Percentiles rank a stretch among this genome's conserved stretches.
Conservation (phyloP, 2,329 filamentous ascomycete genomes). For the Colletotrichum sp. region DNA sequence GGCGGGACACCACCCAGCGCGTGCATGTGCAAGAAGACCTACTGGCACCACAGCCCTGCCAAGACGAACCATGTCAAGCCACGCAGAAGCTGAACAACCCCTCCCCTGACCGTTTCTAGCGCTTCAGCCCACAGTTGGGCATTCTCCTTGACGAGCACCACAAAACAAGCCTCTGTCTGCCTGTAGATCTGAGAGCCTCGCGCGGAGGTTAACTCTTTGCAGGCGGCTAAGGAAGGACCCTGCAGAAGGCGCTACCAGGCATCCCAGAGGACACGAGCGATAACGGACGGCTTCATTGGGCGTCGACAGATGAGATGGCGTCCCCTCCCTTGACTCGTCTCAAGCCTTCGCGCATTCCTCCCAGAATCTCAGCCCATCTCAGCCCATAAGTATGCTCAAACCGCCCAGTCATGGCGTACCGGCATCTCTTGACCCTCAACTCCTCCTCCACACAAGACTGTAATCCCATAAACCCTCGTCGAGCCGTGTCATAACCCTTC, state of each 20-base stretch:
- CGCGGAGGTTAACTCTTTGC: neutral
- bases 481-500: neutral
- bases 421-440: neutral
- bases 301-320: neutral
- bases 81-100: conserved; percentile 13
- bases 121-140: neutral
- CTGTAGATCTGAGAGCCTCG: neutral
- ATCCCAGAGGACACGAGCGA: neutral
- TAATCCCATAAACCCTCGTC: neutral
- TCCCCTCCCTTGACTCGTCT: conserved; percentile 6
- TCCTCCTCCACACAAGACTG: neutral
- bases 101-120: neutral
- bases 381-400: conserved; percentile 1
- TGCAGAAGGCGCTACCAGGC: neutral
- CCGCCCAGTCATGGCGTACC: neutral
- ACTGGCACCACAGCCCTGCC: neutral
- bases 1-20: neutral
- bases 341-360: neutral
- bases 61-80: neutral
- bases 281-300: neutral
- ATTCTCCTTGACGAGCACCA: neutral
- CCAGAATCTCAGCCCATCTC: neutral
- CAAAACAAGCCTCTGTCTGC: neutral
- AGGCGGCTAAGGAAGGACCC: neutral
- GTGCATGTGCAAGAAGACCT: neutral